Evolutionary conservation across 768 basidiomycete species (phyloP).

Genomic region (Dioszegia hungarica): DNA sequence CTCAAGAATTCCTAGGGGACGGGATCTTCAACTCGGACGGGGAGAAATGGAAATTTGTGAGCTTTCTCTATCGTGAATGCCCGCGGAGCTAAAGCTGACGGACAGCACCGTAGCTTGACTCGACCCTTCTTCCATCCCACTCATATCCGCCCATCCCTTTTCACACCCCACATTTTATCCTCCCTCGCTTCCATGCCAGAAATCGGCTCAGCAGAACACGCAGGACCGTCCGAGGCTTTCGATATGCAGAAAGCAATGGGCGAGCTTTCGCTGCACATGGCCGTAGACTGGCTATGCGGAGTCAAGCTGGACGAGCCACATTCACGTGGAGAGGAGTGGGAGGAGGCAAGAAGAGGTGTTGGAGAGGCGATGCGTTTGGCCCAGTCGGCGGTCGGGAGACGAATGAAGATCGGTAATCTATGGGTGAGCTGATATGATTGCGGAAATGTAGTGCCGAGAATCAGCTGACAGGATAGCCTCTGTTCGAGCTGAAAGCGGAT

Average conservation of each 20-base stretch:
- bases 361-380: conserved; percentile 28
- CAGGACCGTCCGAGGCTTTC: conserved; percentile 18
- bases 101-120: conserved; percentile 37
- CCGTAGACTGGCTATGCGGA: conserved; percentile 39
- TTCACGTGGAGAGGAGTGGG: background rate
- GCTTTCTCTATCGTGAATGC: conserved; percentile 7
- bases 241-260: conserved; percentile 32
- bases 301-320: conserved; percentile 5
- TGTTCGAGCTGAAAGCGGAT: conserved; percentile 34
- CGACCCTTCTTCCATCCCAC: conserved; percentile 43
- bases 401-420: conserved; percentile 42
- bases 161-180: conserved; percentile 23
- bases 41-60: conserved; percentile 37
- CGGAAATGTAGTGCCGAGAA: too few relatives aligned
- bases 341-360: conserved; percentile 7
- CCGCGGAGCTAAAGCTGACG: too few relatives aligned
- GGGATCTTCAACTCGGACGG: conserved; percentile 49
- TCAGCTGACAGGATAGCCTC: conserved; percentile 20
- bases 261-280: conserved; percentile 27
- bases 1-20: conserved; percentile 40
- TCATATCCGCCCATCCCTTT: conserved; percentile 27
- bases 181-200: conserved; percentile 18
- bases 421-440: conserved; percentile 41
- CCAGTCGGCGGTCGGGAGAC: conserved; percentile 28
- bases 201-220: conserved; percentile 19